Evolutionary conservation across 225 moss, liverwort and hornwort genomes (phyloP).

Genomic region (Physcomitrium patens): DNA sequence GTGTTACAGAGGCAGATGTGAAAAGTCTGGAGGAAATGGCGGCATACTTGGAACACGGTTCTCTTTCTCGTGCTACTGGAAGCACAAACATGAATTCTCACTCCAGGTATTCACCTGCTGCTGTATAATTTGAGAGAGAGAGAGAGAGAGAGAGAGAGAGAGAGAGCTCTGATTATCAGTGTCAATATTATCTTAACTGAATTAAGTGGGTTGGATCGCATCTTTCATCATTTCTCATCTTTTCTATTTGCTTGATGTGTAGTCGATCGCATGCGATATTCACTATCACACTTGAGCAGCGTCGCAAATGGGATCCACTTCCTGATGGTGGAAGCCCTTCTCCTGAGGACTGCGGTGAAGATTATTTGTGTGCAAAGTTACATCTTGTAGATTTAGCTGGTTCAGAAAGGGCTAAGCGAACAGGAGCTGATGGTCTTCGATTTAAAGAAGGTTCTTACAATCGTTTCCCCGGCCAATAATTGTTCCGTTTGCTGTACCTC

Average conservation of each 20-base stretch:
- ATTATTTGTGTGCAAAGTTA: conserved; percentile 80
- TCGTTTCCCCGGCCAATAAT: background rate
- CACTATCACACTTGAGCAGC: conserved; percentile 81
- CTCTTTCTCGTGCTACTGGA: conserved; percentile 86
- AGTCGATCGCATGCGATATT: conserved; percentile 93
- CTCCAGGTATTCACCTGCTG: conserved; percentile 57
- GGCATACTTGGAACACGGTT: conserved; percentile 74
- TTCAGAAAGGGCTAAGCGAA: conserved; percentile 70
- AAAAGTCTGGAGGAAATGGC: conserved; percentile 77
- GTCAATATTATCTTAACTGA: background rate
- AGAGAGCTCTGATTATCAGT: background rate
- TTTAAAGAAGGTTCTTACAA: conserved; percentile 64
- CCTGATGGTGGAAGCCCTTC: conserved; percentile 46
- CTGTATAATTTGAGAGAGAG: background rate
- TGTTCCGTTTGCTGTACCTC: background rate
- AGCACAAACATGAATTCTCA: conserved; percentile 89
- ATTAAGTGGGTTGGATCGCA: conserved; percentile 1
- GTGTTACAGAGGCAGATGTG: conserved; percentile 83
- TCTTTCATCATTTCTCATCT: background rate
- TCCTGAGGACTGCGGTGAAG: conserved; percentile 66
- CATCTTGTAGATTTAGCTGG: conserved; percentile 88
- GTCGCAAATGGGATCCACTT: conserved; percentile 73
- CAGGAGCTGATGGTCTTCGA: conserved; percentile 52
- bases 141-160: too few relatives aligned
- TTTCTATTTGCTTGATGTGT: conserved; percentile 17